Conservation (phyloP, 2,329 filamentous ascomycete species). For the Sclerotinia nivalis region DNA sequence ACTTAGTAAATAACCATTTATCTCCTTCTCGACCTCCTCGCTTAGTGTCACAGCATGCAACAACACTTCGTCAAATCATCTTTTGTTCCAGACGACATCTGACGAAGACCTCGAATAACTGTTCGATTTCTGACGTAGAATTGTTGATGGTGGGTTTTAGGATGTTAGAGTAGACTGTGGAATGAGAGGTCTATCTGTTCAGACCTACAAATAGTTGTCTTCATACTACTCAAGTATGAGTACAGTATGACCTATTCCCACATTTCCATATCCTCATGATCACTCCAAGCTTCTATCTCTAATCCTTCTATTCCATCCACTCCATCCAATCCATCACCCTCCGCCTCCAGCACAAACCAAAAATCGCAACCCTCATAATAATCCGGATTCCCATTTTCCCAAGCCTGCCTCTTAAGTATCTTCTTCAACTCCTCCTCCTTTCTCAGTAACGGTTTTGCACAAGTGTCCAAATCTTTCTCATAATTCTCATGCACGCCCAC, state of each 20-base stretch:
- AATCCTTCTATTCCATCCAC: not conserved
- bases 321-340: not conserved
- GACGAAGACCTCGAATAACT: fast-evolving
- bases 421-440: not conserved
- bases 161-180: no score
- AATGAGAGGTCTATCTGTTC: not conserved
- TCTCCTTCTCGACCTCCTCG: not conserved
- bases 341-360: not conserved
- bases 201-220: not conserved
- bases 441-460: not conserved
- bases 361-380: not conserved
- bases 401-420: not conserved
- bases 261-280: not conserved
- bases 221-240: not conserved
- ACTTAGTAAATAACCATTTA: not conserved
- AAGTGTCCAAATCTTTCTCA: not conserved
- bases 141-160: fast-evolving
- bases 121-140: not conserved
- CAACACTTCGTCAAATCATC: not conserved
- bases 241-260: not conserved
- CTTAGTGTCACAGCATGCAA: not conserved
- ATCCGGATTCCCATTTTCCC: not conserved
- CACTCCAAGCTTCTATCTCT: not conserved
- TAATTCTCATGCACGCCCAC: not conserved
- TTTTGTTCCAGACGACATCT: not conserved